Evolutionary conservation across 257 asterid species (phyloP).

Genomic region (Nicotiana tomentosiformis): DNA sequence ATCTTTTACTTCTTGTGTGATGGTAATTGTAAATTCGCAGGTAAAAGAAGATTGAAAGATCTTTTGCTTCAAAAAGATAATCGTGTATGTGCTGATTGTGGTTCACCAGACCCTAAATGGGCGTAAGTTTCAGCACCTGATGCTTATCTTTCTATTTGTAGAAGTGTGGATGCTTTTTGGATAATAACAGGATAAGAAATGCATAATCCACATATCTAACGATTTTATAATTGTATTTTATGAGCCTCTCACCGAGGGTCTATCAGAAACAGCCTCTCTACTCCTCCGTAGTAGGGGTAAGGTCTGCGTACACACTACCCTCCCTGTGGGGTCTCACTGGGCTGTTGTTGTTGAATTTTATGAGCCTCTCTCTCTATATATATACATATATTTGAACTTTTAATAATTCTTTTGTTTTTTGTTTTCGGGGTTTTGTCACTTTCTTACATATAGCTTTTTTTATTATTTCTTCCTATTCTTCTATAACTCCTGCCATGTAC

Average conservation of each 20-base stretch:
- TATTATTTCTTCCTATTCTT: neutral
- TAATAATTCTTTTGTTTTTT: neutral
- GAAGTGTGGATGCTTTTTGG: conserved; percentile 4
- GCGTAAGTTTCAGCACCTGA: conserved; percentile 63
- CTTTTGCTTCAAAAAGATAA: conserved; percentile 75
- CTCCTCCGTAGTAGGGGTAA: too few relatives aligned
- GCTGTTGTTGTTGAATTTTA: neutral
- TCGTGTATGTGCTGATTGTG: conserved; percentile 93
- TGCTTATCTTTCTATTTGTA: neutral
- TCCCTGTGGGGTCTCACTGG: too few relatives aligned
- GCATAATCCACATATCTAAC: neutral
- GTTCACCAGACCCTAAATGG: conserved; percentile 97
- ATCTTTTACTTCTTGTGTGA: neutral
- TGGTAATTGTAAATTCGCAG: conserved; percentile 30
- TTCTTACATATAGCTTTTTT: neutral
- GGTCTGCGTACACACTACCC: too few relatives aligned
- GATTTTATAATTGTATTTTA: neutral
- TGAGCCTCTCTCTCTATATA: neutral
- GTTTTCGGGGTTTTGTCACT: neutral
- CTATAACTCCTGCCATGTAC: neutral
- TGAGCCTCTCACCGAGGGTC: neutral
- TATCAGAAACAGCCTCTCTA: too few relatives aligned
- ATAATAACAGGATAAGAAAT: neutral
- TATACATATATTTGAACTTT: neutral
- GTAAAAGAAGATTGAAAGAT: conserved; percentile 73